Percentiles rank a stretch among this genome's conserved stretches.
These are phyloP conservation scores for Omphalotus guepiniiformis DNA, from an alignment of 768 basidiomycete species.

Conservation along the genomic window DNA sequence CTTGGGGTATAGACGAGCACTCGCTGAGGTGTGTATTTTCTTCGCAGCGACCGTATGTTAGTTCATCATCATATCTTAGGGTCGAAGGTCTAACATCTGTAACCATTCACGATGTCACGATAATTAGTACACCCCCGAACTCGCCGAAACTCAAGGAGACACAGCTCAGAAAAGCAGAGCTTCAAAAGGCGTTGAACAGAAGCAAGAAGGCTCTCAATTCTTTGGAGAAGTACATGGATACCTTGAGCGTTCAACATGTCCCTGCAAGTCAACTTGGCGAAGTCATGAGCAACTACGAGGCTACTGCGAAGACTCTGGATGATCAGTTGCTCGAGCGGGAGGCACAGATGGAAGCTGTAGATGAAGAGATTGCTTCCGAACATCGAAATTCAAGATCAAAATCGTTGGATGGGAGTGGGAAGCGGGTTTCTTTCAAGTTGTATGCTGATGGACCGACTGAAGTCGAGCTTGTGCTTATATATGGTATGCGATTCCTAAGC, in stretches of 20 bases:
- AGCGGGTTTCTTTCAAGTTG: slow-evolving; percentile 15
- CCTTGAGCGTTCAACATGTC: slow-evolving; percentile 14
- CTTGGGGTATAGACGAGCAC: slow-evolving; percentile 13
- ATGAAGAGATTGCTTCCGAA: slow-evolving; percentile 11
- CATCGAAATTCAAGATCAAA: background rate
- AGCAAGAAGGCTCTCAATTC: slow-evolving; percentile 15
- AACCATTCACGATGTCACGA: slow-evolving; percentile 8
- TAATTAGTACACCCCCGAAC: background rate
- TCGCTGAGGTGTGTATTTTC: slow-evolving; percentile 13
- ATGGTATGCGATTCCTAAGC: slow-evolving; percentile 12
- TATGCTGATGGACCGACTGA: slow-evolving; percentile 17
- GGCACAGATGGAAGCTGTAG: slow-evolving; percentile 12
- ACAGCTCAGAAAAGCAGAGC: background rate
- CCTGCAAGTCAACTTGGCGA: slow-evolving; percentile 13
- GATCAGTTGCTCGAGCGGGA: slow-evolving; percentile 12
- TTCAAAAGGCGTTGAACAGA: slow-evolving; percentile 14
- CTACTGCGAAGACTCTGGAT: slow-evolving; percentile 12
- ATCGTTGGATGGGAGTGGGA: slow-evolving; percentile 10
- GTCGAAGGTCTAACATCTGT: slow-evolving; percentile 5
- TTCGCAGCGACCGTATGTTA: background rate
- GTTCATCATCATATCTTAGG: background rate
- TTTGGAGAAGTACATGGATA: slow-evolving; percentile 14
- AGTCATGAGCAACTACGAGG: slow-evolving; percentile 16
- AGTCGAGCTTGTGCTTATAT: slow-evolving; percentile 19
- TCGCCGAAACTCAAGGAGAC: background rate